Evolutionary conservation across 2,329 filamentous ascomycete genomes (phyloP), one percentile per base, ranked within the genome.

Genomic region (Microcyclospora tardicrescens): DNA sequence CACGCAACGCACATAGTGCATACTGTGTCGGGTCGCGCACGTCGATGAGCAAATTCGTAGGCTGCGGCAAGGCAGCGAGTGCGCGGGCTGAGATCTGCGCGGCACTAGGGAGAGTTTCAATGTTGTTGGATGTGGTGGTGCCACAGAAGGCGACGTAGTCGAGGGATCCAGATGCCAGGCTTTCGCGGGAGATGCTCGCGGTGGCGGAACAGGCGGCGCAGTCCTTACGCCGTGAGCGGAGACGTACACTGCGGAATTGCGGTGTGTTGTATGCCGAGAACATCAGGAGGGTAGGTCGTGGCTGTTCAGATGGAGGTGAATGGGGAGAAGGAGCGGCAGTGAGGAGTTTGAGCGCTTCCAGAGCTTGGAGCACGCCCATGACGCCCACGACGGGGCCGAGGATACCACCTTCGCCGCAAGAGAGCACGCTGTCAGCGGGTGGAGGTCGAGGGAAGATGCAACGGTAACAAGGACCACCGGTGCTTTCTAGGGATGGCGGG

Each of bases 61-160:
- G 51, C 6, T 41, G 40, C 1, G 52, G 49, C 6, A 57, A 41
- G 1, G 42, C 40, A 1, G 67, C 64, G 49, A 84, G 87, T 5
- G 79, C 70, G 0, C 61, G 51, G 0, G 77, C 77, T 0, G 76
- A 73, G 28, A 94, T 69, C 8, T 86, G 73, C 48, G 91, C 81
- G 1, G 77, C 68, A 0, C 75, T 62, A 5, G 52, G 55, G 1
- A 94, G 67, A 8, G 8, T 4, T 24, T 24, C 19, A 2, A 81
- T 45, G 9, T 66, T 61, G 13, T 80, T 64, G 0, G 76, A 71
- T 4, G 44, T 34, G 2, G 42, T 69, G 1, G 75, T 69, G 4
- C 87, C 86, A 55, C 89, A 96, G 55, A 96, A 95, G 37, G 80
- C 76, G 0, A 82, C 71, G 56, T 96, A 96, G 55, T 95, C 84